phyloP scores from a whole-genome alignment of 148 eudicot genomes.

The Spergularia bocconei region DNA sequence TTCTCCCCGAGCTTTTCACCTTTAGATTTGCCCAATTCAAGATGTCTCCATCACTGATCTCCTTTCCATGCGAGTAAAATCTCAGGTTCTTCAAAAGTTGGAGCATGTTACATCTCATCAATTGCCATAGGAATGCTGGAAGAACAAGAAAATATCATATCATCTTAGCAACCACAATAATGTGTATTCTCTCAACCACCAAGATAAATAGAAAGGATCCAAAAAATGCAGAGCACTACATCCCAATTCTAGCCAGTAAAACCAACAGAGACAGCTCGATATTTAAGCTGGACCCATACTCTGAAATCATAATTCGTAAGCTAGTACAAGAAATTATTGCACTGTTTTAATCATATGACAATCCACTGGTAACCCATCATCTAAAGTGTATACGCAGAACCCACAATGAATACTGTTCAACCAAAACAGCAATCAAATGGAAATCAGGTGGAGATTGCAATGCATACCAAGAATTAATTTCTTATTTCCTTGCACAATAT shows the following conservation, averaged over 20 bases:
- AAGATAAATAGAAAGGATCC: not conserved
- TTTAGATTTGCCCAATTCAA: slow-evolving; percentile 81
- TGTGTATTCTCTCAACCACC: slow-evolving; percentile 9
- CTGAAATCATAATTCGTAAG: not conserved
- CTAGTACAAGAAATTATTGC: too few species aligned
- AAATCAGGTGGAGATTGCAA: not conserved
- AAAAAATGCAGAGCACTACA: not conserved
- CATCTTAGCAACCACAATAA: not conserved
- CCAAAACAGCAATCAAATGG: not conserved
- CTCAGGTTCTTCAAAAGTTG: slow-evolving; percentile 84
- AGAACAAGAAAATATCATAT: slow-evolving; percentile 10
- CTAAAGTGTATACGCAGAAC: too few species aligned
- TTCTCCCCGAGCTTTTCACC: slow-evolving; percentile 75
- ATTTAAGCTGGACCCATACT: not conserved
- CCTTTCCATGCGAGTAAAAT: slow-evolving; percentile 74
- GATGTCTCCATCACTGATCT: slow-evolving; percentile 78
- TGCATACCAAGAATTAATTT: slow-evolving; percentile 72
- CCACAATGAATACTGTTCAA: too few species aligned
- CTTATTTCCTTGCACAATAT: slow-evolving; percentile 89
- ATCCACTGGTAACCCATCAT: too few species aligned
- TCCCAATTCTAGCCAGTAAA: not conserved
- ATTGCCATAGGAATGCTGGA: slow-evolving; percentile 91
- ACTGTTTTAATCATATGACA: too few species aligned
- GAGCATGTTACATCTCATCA: slow-evolving; percentile 95
- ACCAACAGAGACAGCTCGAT: not conserved